phyloP scores from a whole-genome alignment of 2,329 filamentous ascomycete genomes.

The Ambrosiella xylebori region DNA sequence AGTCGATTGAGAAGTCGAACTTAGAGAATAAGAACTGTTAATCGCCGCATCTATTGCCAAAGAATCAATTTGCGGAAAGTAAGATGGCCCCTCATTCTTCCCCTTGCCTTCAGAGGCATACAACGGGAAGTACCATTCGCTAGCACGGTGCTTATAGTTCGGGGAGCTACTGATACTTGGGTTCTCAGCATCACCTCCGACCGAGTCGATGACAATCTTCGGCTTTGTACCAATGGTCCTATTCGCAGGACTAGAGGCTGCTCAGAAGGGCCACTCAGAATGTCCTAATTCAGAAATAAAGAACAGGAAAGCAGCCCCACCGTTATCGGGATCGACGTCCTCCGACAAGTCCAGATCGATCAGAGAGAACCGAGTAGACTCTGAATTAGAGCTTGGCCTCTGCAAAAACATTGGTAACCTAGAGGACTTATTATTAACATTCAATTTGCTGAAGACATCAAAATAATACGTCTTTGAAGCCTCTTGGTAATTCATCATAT shows the following conservation, averaged over 20 bases:
- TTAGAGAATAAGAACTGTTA: neutral
- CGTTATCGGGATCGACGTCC: slow-evolving; percentile 16
- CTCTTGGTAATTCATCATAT: slow-evolving; percentile 45
- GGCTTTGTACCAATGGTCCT: neutral
- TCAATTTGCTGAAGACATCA: slow-evolving; percentile 15
- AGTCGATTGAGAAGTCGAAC: neutral
- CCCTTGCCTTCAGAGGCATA: neutral
- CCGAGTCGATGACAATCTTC: neutral
- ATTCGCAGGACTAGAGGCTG: too few relatives aligned
- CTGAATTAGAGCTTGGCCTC: slow-evolving; percentile 35
- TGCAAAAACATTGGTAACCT: slow-evolving; percentile 17
- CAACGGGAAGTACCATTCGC: neutral
- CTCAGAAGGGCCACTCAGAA: neutral
- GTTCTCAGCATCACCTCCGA: neutral
- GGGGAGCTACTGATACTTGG: too few relatives aligned
- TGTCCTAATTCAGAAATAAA: neutral
- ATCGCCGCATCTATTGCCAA: neutral
- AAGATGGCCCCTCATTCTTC: neutral
- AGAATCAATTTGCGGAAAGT: neutral
- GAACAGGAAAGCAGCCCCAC: neutral
- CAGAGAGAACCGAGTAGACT: slow-evolving; percentile 37
- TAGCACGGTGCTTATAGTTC: neutral
- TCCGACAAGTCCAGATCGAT: slow-evolving; percentile 48
- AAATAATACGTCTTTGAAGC: slow-evolving; percentile 43
- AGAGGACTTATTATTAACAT: slow-evolving; percentile 20